These are phyloP conservation scores for Calonectria leucothoes DNA, from an alignment of 2,329 filamentous ascomycete species.

Conservation along the genomic window DNA sequence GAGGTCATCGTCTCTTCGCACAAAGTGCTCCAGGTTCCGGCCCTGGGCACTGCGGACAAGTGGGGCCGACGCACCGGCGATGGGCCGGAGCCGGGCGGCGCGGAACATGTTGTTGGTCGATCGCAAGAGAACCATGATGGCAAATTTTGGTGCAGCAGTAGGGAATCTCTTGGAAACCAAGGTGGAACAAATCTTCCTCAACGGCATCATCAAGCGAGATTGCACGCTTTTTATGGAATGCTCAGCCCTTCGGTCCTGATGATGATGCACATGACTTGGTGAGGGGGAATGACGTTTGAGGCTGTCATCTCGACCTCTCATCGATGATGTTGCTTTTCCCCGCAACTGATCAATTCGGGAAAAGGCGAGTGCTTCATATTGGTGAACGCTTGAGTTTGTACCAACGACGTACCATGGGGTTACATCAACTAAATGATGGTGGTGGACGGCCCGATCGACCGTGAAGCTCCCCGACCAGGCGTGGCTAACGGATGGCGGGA, in stretches of 20 bases:
- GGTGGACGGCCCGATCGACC: background rate
- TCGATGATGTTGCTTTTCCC: background rate
- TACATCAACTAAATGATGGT: background rate
- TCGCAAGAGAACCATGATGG: constrained; percentile 27
- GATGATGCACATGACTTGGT: constrained; percentile 13
- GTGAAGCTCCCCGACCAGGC: background rate
- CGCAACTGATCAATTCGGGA: background rate
- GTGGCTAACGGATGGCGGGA: background rate
- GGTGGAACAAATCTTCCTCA: background rate
- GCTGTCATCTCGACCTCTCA: background rate
- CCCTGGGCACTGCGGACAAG: constrained; percentile 33
- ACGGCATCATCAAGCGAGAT: background rate
- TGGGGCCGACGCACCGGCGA: constrained; percentile 31
- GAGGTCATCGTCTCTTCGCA: constrained; percentile 36
- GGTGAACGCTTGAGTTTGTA: background rate
- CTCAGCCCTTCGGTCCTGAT: background rate
- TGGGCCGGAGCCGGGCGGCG: constrained; percentile 31
- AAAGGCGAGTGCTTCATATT: background rate
- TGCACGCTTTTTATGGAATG: background rate
- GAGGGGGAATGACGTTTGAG: constrained; percentile 19
- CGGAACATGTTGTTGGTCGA: constrained; percentile 22
- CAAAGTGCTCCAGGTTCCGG: constrained; percentile 22
- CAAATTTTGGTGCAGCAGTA: background rate
- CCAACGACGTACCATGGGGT: background rate
- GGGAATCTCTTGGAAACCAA: background rate